Evolutionary conservation across 495 filamentous ascomycete species (phyloP).

Genomic region (Tuber calosporum): DNA sequence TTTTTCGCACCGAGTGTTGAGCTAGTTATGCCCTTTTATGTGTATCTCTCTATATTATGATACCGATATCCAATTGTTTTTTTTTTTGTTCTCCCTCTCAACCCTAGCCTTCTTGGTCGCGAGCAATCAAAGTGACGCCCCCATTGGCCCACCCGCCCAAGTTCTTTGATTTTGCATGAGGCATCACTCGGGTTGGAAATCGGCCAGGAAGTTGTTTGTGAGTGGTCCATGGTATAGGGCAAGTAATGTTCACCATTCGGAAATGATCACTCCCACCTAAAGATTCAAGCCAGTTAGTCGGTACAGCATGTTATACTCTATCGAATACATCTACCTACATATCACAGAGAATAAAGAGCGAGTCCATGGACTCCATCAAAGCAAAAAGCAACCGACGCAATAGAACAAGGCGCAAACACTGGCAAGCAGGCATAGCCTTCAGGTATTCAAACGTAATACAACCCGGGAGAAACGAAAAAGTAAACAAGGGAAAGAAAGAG

Average conservation of each 20-base stretch:
- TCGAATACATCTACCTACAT: not conserved
- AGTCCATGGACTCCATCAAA: not conserved
- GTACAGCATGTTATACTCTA: slow-evolving; percentile 2
- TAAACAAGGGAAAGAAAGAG: not conserved
- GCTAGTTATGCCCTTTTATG: not conserved
- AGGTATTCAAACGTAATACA: not conserved
- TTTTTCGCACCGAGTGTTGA: not conserved
- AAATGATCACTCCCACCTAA: not conserved
- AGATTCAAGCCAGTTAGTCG: not conserved
- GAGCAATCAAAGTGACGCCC: not conserved
- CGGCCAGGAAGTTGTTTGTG: not conserved
- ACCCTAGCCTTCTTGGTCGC: not conserved
- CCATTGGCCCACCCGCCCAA: not conserved
- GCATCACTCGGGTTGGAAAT: not conserved
- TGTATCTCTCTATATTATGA: not conserved
- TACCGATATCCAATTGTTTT: not conserved
- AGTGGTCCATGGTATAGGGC: not conserved
- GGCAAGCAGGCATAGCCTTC: not conserved
- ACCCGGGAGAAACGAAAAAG: not conserved
- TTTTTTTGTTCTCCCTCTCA: too few species aligned
- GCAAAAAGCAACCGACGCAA: not conserved
- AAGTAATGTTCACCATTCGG: not conserved
- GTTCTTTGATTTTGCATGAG: not conserved
- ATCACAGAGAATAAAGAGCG: not conserved
- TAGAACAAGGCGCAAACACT: not conserved